Conservation (phyloP, 169 alveolate genomes). For the Babesia caballi region DNA sequence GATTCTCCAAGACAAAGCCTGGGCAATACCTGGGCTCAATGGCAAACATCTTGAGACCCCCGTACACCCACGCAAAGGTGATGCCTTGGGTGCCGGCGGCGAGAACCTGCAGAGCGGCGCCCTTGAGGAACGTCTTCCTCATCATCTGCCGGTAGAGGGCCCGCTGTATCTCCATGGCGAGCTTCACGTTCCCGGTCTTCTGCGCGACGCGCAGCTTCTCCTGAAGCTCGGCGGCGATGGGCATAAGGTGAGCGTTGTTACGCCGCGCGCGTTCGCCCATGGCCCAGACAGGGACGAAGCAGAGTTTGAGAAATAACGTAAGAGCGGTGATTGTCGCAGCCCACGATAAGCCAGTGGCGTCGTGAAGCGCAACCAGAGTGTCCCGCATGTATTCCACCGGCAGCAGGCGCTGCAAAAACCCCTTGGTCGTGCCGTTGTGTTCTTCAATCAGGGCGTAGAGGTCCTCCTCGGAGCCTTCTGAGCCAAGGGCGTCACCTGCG, state of each 20-base stretch:
- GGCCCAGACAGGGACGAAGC: constrained; percentile 67
- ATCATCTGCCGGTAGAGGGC: constrained; percentile 52
- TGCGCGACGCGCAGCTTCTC: constrained; percentile 45
- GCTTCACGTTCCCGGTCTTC: constrained; percentile 55
- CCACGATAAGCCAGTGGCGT: constrained; percentile 47
- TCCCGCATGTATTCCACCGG: constrained; percentile 60
- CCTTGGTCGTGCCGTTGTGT: constrained; percentile 45
- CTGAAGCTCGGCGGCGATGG: constrained; percentile 64
- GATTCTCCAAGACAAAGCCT: constrained; percentile 68
- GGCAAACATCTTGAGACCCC: constrained; percentile 69
- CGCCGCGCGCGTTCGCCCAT: constrained; percentile 72
- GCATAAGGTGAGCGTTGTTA: constrained; percentile 66
- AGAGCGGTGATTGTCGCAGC: constrained; percentile 24
- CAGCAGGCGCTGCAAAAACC: constrained; percentile 29
- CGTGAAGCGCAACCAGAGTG: constrained; percentile 25
- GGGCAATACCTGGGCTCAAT: constrained; percentile 63
- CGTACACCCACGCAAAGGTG: constrained; percentile 70
- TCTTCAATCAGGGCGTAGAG: constrained; percentile 8
- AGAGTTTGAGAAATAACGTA: constrained; percentile 61
- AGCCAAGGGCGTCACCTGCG: not conserved
- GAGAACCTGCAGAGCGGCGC: constrained; percentile 39
- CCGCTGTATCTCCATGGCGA: constrained; percentile 61
- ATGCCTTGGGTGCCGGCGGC: constrained; percentile 62
- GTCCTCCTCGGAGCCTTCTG: constrained; percentile 14
- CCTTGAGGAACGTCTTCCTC: constrained; percentile 62